Evolutionary conservation across 2,329 filamentous ascomycete genomes (phyloP).

Genomic region (Lachnellula subtilissima): DNA sequence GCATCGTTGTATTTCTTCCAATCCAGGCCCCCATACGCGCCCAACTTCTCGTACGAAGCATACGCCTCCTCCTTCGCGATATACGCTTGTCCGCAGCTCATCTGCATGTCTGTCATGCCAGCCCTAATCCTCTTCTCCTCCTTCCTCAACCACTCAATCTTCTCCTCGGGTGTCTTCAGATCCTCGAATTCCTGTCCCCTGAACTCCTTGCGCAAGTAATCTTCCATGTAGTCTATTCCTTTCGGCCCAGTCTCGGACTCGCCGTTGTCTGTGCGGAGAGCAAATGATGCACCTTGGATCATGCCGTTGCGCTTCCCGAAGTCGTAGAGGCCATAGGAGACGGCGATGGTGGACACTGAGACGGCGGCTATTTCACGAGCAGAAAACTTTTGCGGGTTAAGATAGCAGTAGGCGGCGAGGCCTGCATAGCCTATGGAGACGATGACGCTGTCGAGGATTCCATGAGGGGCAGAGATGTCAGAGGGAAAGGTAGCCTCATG

Average conservation of each 20-base stretch:
- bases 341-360: conserved; percentile 2
- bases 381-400: conserved; percentile 1
- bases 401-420: conserved; percentile 6
- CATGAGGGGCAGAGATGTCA: conserved; percentile 1
- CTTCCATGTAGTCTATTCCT: conserved; percentile 1
- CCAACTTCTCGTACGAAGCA: conserved; percentile 13
- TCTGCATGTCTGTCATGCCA: conserved; percentile 9
- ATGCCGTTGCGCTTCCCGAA: conserved; percentile 10
- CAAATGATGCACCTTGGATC: conserved; percentile 10
- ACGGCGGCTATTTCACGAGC: conserved; percentile 8
- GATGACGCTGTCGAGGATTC: conserved; percentile 7
- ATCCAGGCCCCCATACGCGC: conserved; percentile 12
- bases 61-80: conserved; percentile 17
- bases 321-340: conserved; percentile 11
- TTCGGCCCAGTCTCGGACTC: too few species aligned
- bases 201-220: conserved; percentile 28
- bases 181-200: conserved; percentile 9
- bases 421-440: conserved; percentile 9
- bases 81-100: conserved; percentile 15
- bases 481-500: neutral
- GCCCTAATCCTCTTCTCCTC: conserved; percentile 34
- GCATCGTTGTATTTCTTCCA: conserved; percentile 16
- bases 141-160: conserved; percentile 24
- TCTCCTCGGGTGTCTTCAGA: conserved; percentile 5
- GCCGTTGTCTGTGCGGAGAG: neutral